Evolutionary conservation across 1,139 yeast species (phyloP), one percentile per base, ranked within the genome.

Genomic region (Hyphopichia wangnamkhiaoensis): DNA sequence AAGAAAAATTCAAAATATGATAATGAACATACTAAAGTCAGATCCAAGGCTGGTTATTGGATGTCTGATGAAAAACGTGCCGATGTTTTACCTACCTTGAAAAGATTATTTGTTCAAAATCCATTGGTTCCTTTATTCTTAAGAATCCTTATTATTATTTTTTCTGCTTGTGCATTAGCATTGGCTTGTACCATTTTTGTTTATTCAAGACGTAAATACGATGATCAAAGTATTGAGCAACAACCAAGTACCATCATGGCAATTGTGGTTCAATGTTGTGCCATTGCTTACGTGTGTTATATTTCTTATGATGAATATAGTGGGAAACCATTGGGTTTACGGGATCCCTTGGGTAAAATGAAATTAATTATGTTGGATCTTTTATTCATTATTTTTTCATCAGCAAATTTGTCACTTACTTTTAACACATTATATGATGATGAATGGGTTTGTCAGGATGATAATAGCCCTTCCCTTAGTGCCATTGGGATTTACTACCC

Each of bases 171-270:
- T 35, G 84, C 95, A 0, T 67, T 89, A 46, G 90, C 80, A 0
- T 56, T 89, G 25, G 88, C 95, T 0, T 66, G 76, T n/a, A 63
- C 84, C 33, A 80, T 88, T 13, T 84, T 68, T 51, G 73, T 69
- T 13, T 68, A 68, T 42, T 80, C 86, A 3, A 51, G 48, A 44
- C 37, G 51, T 20, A 53, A 63, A 17, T 64, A 67, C 43, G 70
- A 76, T 10, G 69, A 65, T n/a, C 38, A 43, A 2, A 56, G 62
- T n/a, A 60, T 88, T 12, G 70, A 76, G 2, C 96, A 89, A 56
- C 93, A 88, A 58, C 85, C 98, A 16, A 84, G 95, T 51, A 88
- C 97, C 0, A 81, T 90, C 38, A 89, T 93, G 96, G 95, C 97
- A 1, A 76, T 91, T 2, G 81, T 81, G 36, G 96, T 91, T 7